Percentiles rank a stretch among this genome's conserved stretches.
Evolutionary conservation across 768 basidiomycete genomes (phyloP).

Genomic region (Boletellus emodensis): DNA sequence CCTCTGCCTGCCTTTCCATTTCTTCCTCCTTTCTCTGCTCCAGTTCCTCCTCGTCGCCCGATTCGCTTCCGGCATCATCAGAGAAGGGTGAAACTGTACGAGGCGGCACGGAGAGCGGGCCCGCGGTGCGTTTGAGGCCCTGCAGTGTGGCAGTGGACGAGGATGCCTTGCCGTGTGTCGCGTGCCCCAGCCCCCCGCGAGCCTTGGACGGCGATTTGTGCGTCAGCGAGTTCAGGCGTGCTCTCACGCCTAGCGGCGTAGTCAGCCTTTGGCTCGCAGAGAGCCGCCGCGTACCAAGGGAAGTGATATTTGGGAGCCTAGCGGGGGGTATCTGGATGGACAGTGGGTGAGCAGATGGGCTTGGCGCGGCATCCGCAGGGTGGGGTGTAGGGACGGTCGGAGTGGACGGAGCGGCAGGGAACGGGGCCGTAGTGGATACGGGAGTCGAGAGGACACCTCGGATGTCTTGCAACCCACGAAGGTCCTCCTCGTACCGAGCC

Average conservation of each 20-base stretch:
- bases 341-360: slow-evolving; percentile 14
- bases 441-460: slow-evolving; percentile 51
- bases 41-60: slow-evolving; percentile 57
- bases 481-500: slow-evolving; percentile 80
- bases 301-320: slow-evolving; percentile 5
- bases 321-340: slow-evolving; percentile 22
- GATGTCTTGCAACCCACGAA: slow-evolving; percentile 72
- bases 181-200: slow-evolving; percentile 10
- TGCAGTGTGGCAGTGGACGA: slow-evolving; percentile 75
- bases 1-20: slow-evolving; percentile 60
- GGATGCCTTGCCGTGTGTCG: slow-evolving; percentile 37
- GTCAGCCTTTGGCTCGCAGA: slow-evolving; percentile 42
- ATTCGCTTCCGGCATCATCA: slow-evolving; percentile 48
- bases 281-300: slow-evolving; percentile 21
- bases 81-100: slow-evolving; percentile 50
- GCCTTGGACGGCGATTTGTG: slow-evolving; percentile 43
- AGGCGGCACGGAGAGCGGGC: slow-evolving; percentile 26
- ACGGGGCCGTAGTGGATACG: slow-evolving; percentile 30
- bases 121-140: slow-evolving; percentile 32
- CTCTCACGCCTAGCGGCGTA: slow-evolving; percentile 63
- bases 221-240: slow-evolving; percentile 65
- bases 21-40: slow-evolving; percentile 61
- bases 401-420: slow-evolving; percentile 13
- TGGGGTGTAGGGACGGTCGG: slow-evolving; percentile 10
- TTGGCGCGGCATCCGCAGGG: slow-evolving; percentile 15